Conservation (phyloP, 1,284 basidiomycete species). For the Ganoderma leucocontextum region DNA sequence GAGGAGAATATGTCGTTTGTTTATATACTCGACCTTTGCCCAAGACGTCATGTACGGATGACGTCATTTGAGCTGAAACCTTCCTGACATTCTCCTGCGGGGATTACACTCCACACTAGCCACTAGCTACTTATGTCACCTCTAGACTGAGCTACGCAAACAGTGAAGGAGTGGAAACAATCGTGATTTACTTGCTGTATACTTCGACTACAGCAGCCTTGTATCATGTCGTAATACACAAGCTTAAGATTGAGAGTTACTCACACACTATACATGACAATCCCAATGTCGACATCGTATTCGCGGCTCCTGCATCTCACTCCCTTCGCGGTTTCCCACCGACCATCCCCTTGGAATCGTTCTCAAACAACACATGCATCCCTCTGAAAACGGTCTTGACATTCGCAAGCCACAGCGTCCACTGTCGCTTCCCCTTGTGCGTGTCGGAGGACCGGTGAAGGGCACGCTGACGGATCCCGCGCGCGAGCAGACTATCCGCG, state of each 20-base stretch:
- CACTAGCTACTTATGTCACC: not conserved
- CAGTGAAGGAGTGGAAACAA: too few species aligned
- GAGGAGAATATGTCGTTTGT: too few species aligned
- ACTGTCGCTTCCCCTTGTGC: not conserved
- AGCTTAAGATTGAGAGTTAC: not conserved
- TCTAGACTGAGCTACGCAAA: not conserved
- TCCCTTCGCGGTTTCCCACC: not conserved
- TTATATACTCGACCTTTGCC: not conserved
- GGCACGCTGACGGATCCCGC: not conserved
- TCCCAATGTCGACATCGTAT: not conserved
- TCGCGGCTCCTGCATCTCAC: not conserved
- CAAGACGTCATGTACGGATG: conserved; percentile 4
- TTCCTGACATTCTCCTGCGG: too few species aligned
- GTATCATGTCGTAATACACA: not conserved
- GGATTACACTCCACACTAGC: not conserved
- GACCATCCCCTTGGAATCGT: not conserved
- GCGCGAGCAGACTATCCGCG: not conserved
- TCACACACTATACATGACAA: not conserved
- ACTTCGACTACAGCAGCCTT: too few species aligned
- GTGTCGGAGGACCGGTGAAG: not conserved
- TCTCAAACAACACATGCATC: conserved; percentile 1
- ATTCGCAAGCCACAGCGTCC: not conserved
- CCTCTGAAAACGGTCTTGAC: not conserved
- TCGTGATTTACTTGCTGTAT: too few species aligned
- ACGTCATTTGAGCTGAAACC: not conserved